Percentiles rank a stretch among this genome's conserved stretches.
Evolutionary conservation across 345 rosid species (phyloP).

Genomic region (Boechera stricta): DNA sequence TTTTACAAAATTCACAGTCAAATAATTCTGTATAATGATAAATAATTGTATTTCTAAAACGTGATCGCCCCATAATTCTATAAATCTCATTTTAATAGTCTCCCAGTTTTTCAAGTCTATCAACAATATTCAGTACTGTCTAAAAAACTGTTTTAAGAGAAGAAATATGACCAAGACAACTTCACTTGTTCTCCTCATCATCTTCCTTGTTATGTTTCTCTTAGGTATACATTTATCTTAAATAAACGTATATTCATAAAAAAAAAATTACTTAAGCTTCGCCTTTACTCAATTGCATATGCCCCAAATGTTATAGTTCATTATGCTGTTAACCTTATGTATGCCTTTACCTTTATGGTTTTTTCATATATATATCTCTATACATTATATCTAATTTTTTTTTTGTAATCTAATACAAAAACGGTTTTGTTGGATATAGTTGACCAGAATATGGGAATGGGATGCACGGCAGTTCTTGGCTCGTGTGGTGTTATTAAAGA

Average conservation of each 20-base stretch:
- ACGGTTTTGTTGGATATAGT: constrained; percentile 12
- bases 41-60: background rate
- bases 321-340: background rate
- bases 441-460: constrained; percentile 15
- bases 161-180: constrained; percentile 15
- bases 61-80: background rate
- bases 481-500: constrained; percentile 10
- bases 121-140: background rate
- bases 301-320: background rate
- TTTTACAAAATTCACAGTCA: background rate
- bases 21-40: background rate
- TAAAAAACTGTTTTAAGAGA: background rate
- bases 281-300: background rate
- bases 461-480: constrained; percentile 14
- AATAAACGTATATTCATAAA: background rate
- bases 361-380: background rate
- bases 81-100: background rate
- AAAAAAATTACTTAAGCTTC: background rate
- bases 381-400: background rate
- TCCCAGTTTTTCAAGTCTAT: background rate
- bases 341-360: background rate
- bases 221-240: constrained; percentile 26
- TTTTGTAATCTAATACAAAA: background rate
- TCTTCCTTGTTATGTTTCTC: constrained; percentile 17
- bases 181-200: background rate